Evolutionary conservation across 805 yeast genomes (phyloP).

Genomic region (Ogataea nakhonphanomensis): DNA sequence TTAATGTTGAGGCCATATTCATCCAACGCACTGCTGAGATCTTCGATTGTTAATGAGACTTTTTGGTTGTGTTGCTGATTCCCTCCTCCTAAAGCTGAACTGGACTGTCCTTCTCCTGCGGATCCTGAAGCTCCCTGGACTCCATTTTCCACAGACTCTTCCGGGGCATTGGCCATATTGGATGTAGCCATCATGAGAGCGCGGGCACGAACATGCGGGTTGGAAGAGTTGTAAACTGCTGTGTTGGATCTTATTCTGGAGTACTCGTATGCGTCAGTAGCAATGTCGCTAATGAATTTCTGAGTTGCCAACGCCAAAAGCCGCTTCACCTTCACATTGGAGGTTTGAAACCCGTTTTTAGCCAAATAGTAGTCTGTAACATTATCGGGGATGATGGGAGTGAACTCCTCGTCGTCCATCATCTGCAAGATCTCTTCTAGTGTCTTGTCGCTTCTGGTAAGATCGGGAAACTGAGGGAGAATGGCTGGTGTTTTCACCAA

Average conservation of each 20-base stretch:
- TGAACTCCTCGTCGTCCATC: constrained; percentile 92
- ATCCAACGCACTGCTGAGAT: constrained; percentile 83
- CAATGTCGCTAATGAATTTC: constrained; percentile 88
- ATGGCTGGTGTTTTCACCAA: constrained; percentile 25
- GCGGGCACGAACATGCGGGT: constrained; percentile 82
- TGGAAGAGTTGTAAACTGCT: constrained; percentile 79
- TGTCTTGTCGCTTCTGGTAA: constrained; percentile 75
- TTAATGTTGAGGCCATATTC: constrained; percentile 81
- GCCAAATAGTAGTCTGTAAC: constrained; percentile 85
- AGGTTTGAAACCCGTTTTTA: constrained; percentile 78
- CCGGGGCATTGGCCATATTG: constrained; percentile 29
- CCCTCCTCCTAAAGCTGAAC: constrained; percentile 11
- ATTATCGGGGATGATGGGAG: constrained; percentile 95
- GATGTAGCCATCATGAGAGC: constrained; percentile 62
- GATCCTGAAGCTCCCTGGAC: constrained; percentile 18
- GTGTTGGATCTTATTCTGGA: constrained; percentile 87
- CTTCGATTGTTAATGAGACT: constrained; percentile 88
- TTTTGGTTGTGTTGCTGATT: constrained; percentile 39
- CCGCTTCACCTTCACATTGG: constrained; percentile 75
- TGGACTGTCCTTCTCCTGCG: constrained; percentile 17
- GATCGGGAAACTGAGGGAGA: constrained; percentile 57
- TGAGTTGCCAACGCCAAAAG: constrained; percentile 93
- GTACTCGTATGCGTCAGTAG: constrained; percentile 95
- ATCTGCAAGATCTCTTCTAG: constrained; percentile 78
- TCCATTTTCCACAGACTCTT: constrained; percentile 28